Evolutionary conservation across 2,329 filamentous ascomycete species (phyloP).

Genomic region (Fonsecaea monophora): DNA sequence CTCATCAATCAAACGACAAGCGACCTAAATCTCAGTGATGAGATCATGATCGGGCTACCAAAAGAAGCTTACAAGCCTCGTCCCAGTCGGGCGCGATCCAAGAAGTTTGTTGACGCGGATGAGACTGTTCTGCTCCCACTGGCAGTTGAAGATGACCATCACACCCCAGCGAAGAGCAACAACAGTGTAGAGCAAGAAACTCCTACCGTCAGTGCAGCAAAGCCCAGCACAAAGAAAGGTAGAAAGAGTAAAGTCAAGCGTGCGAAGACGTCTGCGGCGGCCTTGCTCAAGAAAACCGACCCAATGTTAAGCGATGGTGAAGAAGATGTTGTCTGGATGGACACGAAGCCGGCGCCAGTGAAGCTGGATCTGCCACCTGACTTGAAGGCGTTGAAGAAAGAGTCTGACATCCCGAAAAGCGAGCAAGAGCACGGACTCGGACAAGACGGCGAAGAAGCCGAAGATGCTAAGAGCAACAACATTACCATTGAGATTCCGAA

Average conservation of each 20-base stretch:
- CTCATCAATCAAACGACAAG: slow-evolving; percentile 32
- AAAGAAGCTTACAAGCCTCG: slow-evolving; percentile 40
- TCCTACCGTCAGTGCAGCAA: slow-evolving; percentile 13
- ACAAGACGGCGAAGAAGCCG: slow-evolving; percentile 4
- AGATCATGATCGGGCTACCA: slow-evolving; percentile 39
- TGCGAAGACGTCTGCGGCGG: slow-evolving; percentile 39
- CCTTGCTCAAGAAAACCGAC: slow-evolving; percentile 30
- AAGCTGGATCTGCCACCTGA: slow-evolving; percentile 39
- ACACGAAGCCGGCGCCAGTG: slow-evolving; percentile 36
- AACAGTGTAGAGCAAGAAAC: slow-evolving; percentile 17
- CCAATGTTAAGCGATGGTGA: slow-evolving; percentile 39
- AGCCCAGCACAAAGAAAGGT: slow-evolving; percentile 30
- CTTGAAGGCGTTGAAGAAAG: slow-evolving; percentile 35
- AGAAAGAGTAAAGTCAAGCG: slow-evolving; percentile 40
- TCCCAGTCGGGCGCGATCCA: slow-evolving; percentile 38
- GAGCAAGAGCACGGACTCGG: slow-evolving; percentile 9
- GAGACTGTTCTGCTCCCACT: background rate
- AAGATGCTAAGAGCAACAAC: slow-evolving; percentile 18
- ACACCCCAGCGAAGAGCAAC: slow-evolving; percentile 13
- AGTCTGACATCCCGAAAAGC: slow-evolving; percentile 19
- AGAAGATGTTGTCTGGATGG: slow-evolving; percentile 40
- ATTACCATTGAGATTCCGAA: slow-evolving; percentile 35
- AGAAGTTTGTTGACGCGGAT: slow-evolving; percentile 29
- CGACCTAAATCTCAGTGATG: slow-evolving; percentile 37
- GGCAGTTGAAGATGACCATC: slow-evolving; percentile 3